These are phyloP conservation scores for Wallacemonas rigidus DNA, from an alignment of 208 protist species.

Conservation along the genomic window DNA sequence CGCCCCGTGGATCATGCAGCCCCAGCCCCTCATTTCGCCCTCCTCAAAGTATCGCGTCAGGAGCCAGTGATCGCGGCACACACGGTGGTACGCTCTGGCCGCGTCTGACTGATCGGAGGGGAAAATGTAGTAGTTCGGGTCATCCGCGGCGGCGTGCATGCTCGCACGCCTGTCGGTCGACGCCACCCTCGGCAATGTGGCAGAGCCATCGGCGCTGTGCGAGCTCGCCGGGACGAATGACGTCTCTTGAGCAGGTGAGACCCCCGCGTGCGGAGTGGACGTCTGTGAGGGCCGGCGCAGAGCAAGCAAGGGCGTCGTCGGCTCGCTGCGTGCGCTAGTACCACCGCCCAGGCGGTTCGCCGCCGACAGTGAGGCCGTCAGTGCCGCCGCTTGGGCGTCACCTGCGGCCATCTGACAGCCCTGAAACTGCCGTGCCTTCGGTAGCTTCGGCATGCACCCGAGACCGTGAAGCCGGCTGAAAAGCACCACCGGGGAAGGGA, in stretches of 20 bases:
- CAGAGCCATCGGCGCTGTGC: background rate
- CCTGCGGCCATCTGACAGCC: background rate
- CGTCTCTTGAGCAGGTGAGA: background rate
- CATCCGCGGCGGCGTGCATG: constrained; percentile 13
- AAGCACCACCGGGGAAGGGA: constrained; percentile 50
- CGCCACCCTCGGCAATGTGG: background rate
- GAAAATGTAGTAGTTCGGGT: constrained; percentile 17
- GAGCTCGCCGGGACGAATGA: background rate
- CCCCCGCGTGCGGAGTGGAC: background rate
- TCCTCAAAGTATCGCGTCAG: constrained; percentile 35
- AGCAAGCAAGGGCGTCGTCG: constrained; percentile 1
- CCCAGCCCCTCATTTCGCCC: constrained; percentile 40
- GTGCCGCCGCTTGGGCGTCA: no score
- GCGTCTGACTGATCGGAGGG: constrained; percentile 17
- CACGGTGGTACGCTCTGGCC: constrained; percentile 9
- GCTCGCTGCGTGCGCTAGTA: constrained; percentile 10
- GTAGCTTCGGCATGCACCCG: constrained; percentile 55
- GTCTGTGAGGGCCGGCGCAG: background rate
- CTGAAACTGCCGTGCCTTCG: constrained; percentile 15
- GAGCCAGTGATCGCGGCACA: constrained; percentile 16
- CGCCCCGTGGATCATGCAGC: constrained; percentile 31
- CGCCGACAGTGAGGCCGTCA: background rate
- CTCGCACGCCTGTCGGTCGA: constrained; percentile 1
- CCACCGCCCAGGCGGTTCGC: constrained; percentile 15
- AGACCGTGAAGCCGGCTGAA: constrained; percentile 62